Evolutionary conservation across 2,329 filamentous ascomycete genomes (phyloP).

Genomic region (Lachnum nothofagi): DNA sequence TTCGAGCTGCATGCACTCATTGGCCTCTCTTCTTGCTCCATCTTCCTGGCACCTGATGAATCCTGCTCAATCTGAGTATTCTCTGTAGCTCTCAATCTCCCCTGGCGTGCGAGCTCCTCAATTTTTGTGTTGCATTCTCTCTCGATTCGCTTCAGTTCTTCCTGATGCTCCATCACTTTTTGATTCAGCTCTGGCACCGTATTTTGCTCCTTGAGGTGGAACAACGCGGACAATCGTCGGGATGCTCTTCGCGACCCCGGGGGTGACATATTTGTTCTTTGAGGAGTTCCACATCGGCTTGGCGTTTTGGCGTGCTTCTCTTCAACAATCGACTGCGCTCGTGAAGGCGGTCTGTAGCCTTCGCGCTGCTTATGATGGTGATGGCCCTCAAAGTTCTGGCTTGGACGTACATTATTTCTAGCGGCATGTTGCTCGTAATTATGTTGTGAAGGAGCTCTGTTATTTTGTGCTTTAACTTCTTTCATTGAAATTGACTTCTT

Average conservation of each 20-base stretch:
- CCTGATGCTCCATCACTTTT: constrained; percentile 13
- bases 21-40: background rate
- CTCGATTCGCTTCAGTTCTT: constrained; percentile 12
- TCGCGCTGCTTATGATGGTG: background rate
- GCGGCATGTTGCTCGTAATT: too few relatives aligned
- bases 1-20: background rate
- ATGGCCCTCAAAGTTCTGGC: too few relatives aligned
- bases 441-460: constrained; percentile 2
- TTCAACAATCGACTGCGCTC: background rate
- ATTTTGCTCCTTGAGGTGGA: constrained; percentile 6
- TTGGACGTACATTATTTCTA: too few relatives aligned
- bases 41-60: background rate
- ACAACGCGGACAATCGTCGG: constrained; percentile 6
- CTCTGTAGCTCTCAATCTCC: background rate
- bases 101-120: background rate
- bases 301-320: background rate
- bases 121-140: constrained; percentile 6
- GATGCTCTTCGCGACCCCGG: constrained; percentile 7
- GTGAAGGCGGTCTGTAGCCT: background rate
- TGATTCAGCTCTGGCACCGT: constrained; percentile 11
- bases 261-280: constrained; percentile 3
- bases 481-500: constrained; percentile 4
- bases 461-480: constrained; percentile 1
- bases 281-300: background rate
- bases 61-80: background rate